Evolutionary conservation across 305 asterid species (phyloP), one percentile per base, ranked within the genome.

Genomic region (Euphrasia arctica): DNA sequence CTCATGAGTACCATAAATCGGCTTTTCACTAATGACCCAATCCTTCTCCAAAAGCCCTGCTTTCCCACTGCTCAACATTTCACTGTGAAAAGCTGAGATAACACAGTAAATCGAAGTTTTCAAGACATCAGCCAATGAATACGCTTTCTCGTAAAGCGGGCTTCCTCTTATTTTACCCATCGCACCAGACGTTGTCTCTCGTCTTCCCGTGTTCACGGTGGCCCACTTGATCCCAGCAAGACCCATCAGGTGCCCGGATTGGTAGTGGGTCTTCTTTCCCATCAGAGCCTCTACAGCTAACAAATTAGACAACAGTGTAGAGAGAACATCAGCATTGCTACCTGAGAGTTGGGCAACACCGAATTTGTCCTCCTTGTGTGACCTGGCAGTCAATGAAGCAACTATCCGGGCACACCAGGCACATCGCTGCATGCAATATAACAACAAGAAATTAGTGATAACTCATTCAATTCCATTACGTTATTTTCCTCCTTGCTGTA

Each of bases 291-390:
- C 99, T 27, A 86, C 91, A 62, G 89, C 96, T 71, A 93, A 76
- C 69, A 93, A 79, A 63, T 80, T 67, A 39, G 97, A 90, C 71
- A 93, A 51, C 75, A 93, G 57, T 8, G 86, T 77, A 3, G 97
- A 90, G 60, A 90, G 69, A 41, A 83, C 95, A 70, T 89, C 78
- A 60, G 86, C 82, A 73, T 88, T 88, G 79, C 95, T 81, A 27
- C 95, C 95, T 12, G 97, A 84, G 70, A 88, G 85, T 68, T 90
- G 97, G 63, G 95, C 97, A 60, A 88, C 90, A 5, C 99, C 99
- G 67, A 79, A 90, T 52, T 83, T 76, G 72, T 93, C 99, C 82
- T 90, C 99, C 76, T 80, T 93, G 57, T 70, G 95, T 8, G 99
- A 93, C 62, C 84, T 75, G 60, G 91, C 76, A 15, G 96, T 93